Conservation (phyloP, 345 rosid genomes). For the Odontarrhena argentea region DNA sequence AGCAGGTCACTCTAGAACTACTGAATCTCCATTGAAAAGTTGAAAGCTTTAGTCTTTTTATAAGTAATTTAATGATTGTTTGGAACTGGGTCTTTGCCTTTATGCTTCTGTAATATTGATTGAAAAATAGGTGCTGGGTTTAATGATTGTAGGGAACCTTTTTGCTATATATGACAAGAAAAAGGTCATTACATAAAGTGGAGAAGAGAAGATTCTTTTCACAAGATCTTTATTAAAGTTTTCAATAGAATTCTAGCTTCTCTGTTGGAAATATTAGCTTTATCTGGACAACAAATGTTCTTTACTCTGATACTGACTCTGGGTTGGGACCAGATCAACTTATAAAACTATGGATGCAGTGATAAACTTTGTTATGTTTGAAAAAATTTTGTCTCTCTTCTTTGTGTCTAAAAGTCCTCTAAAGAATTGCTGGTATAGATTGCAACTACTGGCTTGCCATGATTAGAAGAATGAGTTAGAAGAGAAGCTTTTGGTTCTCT, state of each 20-base stretch:
- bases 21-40: slow-evolving; percentile 8
- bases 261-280: slow-evolving; percentile 26
- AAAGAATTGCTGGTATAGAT: neutral
- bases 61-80: slow-evolving; percentile 27
- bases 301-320: slow-evolving; percentile 25
- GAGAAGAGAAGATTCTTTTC: slow-evolving; percentile 17
- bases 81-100: slow-evolving; percentile 13
- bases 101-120: slow-evolving; percentile 1
- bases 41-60: slow-evolving; percentile 17
- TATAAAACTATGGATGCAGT: slow-evolving; percentile 15
- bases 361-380: slow-evolving; percentile 10
- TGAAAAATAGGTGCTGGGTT: slow-evolving; percentile 5
- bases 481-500: slow-evolving; percentile 8
- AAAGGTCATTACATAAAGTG: slow-evolving; percentile 30
- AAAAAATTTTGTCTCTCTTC: slow-evolving; percentile 9
- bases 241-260: slow-evolving; percentile 17
- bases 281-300: slow-evolving; percentile 19
- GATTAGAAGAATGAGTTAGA: neutral
- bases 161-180: slow-evolving; percentile 9
- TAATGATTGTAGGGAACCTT: slow-evolving; percentile 35
- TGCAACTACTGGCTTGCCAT: slow-evolving; percentile 3
- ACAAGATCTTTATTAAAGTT: neutral
- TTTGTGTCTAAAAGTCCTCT: neutral
- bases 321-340: slow-evolving; percentile 35
- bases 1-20: slow-evolving; percentile 53